Conservation (phyloP, 1,284 basidiomycete species). For the Ganoderma multipileum region DNA sequence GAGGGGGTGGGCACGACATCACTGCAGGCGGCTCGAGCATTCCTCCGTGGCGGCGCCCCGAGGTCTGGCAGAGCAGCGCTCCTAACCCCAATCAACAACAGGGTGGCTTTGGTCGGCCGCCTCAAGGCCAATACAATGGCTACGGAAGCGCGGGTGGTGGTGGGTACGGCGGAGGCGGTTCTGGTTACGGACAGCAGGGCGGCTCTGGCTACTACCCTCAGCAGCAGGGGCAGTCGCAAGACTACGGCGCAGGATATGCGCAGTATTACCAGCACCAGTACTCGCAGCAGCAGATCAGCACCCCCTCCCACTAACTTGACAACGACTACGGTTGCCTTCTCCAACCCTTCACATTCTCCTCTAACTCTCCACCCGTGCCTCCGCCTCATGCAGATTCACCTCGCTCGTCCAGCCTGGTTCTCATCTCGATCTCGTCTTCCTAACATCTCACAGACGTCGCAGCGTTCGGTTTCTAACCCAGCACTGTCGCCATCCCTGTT, state of each 20-base stretch:
- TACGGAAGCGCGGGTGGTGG: conserved; percentile 37
- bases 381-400: conserved; percentile 12
- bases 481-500: conserved; percentile 3
- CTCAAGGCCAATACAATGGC: conserved; percentile 42
- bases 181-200: conserved; percentile 45
- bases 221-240: conserved; percentile 48
- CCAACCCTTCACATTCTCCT: conserved; percentile 23
- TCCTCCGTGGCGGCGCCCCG: conserved; percentile 87
- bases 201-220: conserved; percentile 28
- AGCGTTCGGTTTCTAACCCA: conserved; percentile 12
- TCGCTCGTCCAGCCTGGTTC: conserved; percentile 20
- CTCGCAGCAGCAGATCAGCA: conserved; percentile 70
- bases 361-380: conserved; percentile 18
- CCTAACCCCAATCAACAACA: conserved; percentile 45
- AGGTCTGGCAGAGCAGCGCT: conserved; percentile 74
- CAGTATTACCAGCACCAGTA: conserved; percentile 54
- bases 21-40: conserved; percentile 81
- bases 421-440: conserved; percentile 11
- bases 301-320: conserved; percentile 49
- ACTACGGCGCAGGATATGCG: conserved; percentile 50
- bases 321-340: not conserved
- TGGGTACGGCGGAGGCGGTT: conserved; percentile 34
- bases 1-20: conserved; percentile 73
- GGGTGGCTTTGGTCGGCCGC: conserved; percentile 51
- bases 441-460: conserved; percentile 18